These are phyloP conservation scores for Silene vulgaris DNA, from an alignment of 179 eudicot genomes.

Conservation along the genomic window DNA sequence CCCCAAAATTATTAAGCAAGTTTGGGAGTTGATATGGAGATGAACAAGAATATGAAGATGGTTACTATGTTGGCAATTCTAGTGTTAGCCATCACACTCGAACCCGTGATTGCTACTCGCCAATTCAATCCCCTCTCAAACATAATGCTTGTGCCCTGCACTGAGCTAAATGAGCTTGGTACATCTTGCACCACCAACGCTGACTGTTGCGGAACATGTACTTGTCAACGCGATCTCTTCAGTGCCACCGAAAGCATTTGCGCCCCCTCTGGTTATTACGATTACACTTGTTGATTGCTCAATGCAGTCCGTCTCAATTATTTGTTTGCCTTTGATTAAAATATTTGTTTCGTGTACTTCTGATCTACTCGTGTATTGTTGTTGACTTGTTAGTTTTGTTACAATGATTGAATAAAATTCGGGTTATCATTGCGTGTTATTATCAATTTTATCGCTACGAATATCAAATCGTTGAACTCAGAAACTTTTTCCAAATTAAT, in stretches of 20 bases:
- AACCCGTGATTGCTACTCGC: neutral
- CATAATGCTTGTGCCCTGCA: neutral
- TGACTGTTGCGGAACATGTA: neutral
- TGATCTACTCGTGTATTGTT: neutral
- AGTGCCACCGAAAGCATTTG: constrained; percentile 7
- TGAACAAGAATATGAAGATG: constrained; percentile 7
- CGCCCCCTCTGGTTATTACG: constrained; percentile 6
- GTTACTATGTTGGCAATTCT: neutral
- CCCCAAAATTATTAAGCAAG: too few relatives aligned
- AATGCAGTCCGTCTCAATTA: neutral
- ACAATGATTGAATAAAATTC: neutral
- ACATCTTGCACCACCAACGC: neutral
- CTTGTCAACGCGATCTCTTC: neutral
- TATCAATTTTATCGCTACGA: neutral
- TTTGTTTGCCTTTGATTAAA: too few relatives aligned
- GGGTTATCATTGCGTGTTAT: neutral
- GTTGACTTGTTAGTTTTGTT: neutral
- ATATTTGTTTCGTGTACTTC: too few relatives aligned
- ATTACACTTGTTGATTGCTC: neutral
- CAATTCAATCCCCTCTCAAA: neutral
- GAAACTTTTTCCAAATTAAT: neutral
- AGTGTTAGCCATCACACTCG: constrained; percentile 1
- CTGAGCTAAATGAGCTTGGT: neutral
- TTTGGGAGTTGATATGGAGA: neutral
- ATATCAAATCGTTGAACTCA: too few relatives aligned